Base-by-base conservation (phyloP, 2,329 filamentous ascomycete genomes). In the Pleurostoma richardsiae region DNA sequence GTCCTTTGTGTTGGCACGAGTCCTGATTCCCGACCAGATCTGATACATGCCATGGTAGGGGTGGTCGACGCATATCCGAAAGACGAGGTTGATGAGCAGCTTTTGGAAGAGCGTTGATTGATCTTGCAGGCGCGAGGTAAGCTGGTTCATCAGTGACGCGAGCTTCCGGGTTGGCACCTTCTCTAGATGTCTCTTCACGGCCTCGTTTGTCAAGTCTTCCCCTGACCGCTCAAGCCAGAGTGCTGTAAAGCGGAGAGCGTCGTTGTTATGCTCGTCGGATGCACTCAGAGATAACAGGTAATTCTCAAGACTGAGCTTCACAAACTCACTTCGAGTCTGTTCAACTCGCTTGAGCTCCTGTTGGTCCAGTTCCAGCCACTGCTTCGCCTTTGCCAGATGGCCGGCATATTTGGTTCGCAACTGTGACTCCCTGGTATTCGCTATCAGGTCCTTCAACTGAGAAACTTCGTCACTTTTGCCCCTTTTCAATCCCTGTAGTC, bases 1-100 rank as follows among this genome's bases (percentile, higher is more conserved):
- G 54, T 96, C 92, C 55, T 86, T 84, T 44, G 74, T 75, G 56
- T 85, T 83, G 43, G 77, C 79, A 49, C 83, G 85, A 44, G 79
- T 82, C 56, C 84, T 87, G 40, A 81, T 83, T 27, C 86, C 85
- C 3, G 91, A 88, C 73, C 92, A 96, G 39, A 99, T 89, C 56
- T 97, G 91, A 62, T 99, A 95, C 83, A 97, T 92, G 42, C 90
- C 90, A 61, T 99, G 95, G 63, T 91, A 96, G 0, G 94, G 95
- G 66, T 99, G 94, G 48, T 99, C 90, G 8, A 80, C 75, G 60
- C 92, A 97, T 46, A 99, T 96, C 6, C 83, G 84, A 58, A 83
- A 82, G 4, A 97, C 83, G 19, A 99, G 71, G 2, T 75, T 73
- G 44, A 82, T 80, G 2, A 99, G 72, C 1, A 92, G 74, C 39